Evolutionary conservation across 257 asterid species (phyloP).

Genomic region (Forsythia suspensa): DNA sequence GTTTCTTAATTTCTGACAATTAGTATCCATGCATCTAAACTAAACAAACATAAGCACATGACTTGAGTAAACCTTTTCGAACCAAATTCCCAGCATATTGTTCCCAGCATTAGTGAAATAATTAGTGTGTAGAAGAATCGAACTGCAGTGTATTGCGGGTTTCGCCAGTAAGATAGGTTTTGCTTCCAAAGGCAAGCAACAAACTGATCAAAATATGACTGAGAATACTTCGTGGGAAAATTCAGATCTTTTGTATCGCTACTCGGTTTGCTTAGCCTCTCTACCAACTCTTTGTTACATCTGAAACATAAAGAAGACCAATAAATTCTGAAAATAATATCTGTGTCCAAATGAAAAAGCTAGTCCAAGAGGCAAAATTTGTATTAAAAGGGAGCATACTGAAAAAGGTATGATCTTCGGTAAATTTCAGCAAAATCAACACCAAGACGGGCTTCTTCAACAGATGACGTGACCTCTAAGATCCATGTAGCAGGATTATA

Average conservation of each 20-base stretch:
- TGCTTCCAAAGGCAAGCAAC: constrained; percentile 93
- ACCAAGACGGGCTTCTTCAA: constrained; percentile 74
- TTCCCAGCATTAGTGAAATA: constrained; percentile 88
- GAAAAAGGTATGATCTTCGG: constrained; percentile 63
- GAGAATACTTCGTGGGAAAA: constrained; percentile 76
- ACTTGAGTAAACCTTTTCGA: constrained; percentile 61
- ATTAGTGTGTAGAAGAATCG: constrained; percentile 87
- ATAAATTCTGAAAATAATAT: constrained; percentile 10
- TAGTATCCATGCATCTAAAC: background rate
- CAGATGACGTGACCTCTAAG: constrained; percentile 79
- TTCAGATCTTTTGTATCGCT: constrained; percentile 68
- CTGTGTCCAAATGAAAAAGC: constrained; percentile 5
- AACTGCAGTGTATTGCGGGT: constrained; percentile 96
- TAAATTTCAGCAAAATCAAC: constrained; percentile 93
- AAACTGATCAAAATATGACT: constrained; percentile 63
- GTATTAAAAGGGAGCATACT: constrained; percentile 39
- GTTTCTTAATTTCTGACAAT: background rate
- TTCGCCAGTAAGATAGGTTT: constrained; percentile 93
- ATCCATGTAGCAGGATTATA: constrained; percentile 98
- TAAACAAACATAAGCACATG: constrained; percentile 1
- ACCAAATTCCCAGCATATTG: constrained; percentile 92
- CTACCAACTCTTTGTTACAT: constrained; percentile 63
- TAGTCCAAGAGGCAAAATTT: constrained; percentile 4
- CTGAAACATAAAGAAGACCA: constrained; percentile 42
- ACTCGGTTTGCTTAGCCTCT: constrained; percentile 73